Evolutionary conservation across 2,329 filamentous ascomycete genomes (phyloP), one percentile per base, ranked within the genome.

Genomic region (Leptographium flavum): DNA sequence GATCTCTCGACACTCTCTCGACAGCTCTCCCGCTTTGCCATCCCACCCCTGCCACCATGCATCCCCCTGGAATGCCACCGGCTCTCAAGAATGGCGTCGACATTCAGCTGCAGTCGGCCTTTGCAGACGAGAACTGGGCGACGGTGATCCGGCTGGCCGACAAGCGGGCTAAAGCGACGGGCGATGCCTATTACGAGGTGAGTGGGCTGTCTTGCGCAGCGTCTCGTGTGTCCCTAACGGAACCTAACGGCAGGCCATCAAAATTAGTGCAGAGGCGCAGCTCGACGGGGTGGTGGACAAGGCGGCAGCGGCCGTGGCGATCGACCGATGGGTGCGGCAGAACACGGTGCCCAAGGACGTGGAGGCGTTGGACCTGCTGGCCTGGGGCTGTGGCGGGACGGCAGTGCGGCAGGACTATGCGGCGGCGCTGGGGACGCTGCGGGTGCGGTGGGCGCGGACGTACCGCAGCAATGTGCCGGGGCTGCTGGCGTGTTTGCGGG

Each of bases 111-210:
- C 69, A 75, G 59, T 64, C 66, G 14, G 71, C 71, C 43, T 79
- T 74, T 46, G 62, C 64, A 35, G 70, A 74, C 45, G 63, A 67
- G 43, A 73, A 72, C 57, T 79, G 73, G 74, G 52, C 62, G 17
- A 60, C 61, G 15, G 71, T 68, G 44, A 60, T 68, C 23, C 70
- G 68, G 25, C 62, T 76, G 14, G 73, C 74, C 14, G 68, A 71
- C 49, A 70, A 73, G 57, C 63, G 70, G 25, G 61, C 63, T 46
- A 67, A 66, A 51, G 57, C 62, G 2, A 63, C 63, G 36, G 72
- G 73, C 43, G 73, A 76, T 36, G 62, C 68, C 8, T 78, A 77
- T 54, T 77, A 71, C 52, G 66, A 74, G 60, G 71, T 76, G n/a
- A n/a, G n/a, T n/a, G n/a, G n/a, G n/a, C n/a, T n/a, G n/a, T n/a